Evolutionary conservation across 176 grass and related monocot genomes (phyloP).

Genomic region (Paspalum notatum): DNA sequence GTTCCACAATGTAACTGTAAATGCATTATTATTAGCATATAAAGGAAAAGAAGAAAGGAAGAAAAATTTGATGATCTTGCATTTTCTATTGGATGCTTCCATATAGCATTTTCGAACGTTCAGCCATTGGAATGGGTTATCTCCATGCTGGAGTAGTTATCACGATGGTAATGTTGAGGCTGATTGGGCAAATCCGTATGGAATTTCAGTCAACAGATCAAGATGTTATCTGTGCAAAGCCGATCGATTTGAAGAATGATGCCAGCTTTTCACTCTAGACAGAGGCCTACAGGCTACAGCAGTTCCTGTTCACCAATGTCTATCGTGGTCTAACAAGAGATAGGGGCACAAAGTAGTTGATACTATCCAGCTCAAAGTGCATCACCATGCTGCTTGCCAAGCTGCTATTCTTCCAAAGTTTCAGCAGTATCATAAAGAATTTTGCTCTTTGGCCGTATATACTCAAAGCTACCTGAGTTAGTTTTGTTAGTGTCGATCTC

Average conservation of each 20-base stretch:
- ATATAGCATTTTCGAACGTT: conserved; percentile 24
- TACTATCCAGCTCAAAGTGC: conserved; percentile 33
- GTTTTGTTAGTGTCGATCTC: neutral
- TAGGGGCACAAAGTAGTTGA: conserved; percentile 27
- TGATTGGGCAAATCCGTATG: conserved; percentile 27
- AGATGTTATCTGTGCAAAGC: conserved; percentile 23
- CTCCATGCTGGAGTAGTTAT: conserved; percentile 11
- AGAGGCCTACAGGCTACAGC: conserved; percentile 1
- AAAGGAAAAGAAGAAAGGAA: conserved; percentile 41
- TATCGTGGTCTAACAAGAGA: conserved; percentile 10
- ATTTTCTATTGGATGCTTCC: conserved; percentile 29
- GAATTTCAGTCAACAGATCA: conserved; percentile 23
- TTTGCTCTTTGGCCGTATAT: neutral
- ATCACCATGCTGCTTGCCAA: conserved; percentile 14
- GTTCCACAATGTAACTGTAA: conserved; percentile 60
- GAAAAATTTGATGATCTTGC: conserved; percentile 40
- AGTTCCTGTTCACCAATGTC: conserved; percentile 21
- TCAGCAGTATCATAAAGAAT: conserved; percentile 4
- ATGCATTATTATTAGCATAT: conserved; percentile 49
- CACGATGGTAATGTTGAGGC: conserved; percentile 12
- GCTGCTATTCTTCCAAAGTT: conserved; percentile 20
- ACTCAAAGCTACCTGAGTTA: conserved; percentile 41
- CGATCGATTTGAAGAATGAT: conserved; percentile 20
- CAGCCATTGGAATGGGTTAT: conserved; percentile 10
- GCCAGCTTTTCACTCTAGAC: conserved; percentile 3